These are phyloP conservation scores for Apophysomyces elegans DNA, from an alignment of 371 early-diverging fungal species.

Conservation along the genomic window DNA sequence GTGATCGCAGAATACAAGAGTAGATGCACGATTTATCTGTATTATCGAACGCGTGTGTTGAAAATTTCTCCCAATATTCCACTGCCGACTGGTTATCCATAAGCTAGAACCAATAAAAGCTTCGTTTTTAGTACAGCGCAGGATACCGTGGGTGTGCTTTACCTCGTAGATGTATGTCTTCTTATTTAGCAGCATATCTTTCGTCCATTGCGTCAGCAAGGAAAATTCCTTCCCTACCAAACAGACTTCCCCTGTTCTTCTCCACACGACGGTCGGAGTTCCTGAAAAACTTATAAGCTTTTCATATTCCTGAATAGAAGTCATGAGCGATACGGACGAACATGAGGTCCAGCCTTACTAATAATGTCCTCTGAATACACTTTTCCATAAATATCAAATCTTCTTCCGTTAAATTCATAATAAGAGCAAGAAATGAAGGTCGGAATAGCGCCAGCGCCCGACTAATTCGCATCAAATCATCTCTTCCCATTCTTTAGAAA, in stretches of 20 bases:
- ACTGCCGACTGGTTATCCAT: conserved; percentile 92
- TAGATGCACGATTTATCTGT: conserved; percentile 79
- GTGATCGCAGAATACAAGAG: conserved; percentile 74
- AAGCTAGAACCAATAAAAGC: conserved; percentile 54
- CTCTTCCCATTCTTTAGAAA: conserved; percentile 74
- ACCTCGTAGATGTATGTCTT: conserved; percentile 73
- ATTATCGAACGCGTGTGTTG: conserved; percentile 88
- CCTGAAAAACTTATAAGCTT: conserved; percentile 82
- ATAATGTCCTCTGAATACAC: conserved; percentile 87
- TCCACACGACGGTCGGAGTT: conserved; percentile 94
- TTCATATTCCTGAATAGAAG: conserved; percentile 40
- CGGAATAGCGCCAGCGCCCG: conserved; percentile 86
- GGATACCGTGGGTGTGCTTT: conserved; percentile 1
- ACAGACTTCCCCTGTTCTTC: conserved; percentile 91
- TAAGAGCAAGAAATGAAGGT: conserved; percentile 89
- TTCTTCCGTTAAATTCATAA: conserved; percentile 90
- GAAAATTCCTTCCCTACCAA: conserved; percentile 93
- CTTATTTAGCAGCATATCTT: conserved; percentile 76
- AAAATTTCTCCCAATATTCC: conserved; percentile 93
- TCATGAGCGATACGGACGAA: not conserved
- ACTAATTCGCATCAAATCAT: conserved; percentile 87
- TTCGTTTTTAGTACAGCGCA: not conserved
- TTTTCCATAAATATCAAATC: conserved; percentile 94
- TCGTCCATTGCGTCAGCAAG: conserved; percentile 86
- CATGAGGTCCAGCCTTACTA: conserved; percentile 46